Evolutionary conservation across 805 yeast species (phyloP).

Genomic region (Isabelozyma pseudorhagii): DNA sequence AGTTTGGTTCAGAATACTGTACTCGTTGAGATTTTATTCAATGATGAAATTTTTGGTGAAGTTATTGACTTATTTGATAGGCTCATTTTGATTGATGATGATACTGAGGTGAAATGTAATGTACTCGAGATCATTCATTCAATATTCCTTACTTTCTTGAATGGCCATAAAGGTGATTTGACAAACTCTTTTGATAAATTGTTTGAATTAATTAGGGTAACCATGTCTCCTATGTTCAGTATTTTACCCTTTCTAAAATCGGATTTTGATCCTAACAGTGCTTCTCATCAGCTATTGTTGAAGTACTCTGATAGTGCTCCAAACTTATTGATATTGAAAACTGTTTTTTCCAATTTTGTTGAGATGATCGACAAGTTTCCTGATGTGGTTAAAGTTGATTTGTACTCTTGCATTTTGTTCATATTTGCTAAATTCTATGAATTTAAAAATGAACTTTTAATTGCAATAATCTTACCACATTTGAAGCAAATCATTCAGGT

Average conservation of each 20-base stretch:
- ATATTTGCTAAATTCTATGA: constrained; percentile 58
- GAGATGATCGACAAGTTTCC: constrained; percentile 67
- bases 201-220: constrained; percentile 75
- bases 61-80: constrained; percentile 74
- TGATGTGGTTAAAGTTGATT: constrained; percentile 62
- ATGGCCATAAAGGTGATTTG: constrained; percentile 42
- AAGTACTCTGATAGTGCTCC: constrained; percentile 28
- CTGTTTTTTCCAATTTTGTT: constrained; percentile 50
- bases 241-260: constrained; percentile 58
- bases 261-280: constrained; percentile 31
- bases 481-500: constrained; percentile 32
- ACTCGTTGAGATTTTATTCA: constrained; percentile 57
- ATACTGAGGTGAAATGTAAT: constrained; percentile 58
- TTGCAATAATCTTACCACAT: constrained; percentile 48
- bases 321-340: constrained; percentile 45
- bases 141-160: constrained; percentile 24
- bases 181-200: constrained; percentile 64
- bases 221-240: constrained; percentile 58
- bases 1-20: constrained; percentile 56
- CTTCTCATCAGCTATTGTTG: constrained; percentile 20
- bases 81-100: constrained; percentile 57
- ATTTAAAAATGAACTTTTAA: constrained; percentile 33
- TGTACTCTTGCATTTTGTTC: constrained; percentile 66
- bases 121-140: constrained; percentile 35
- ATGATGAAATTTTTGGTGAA: constrained; percentile 70